A percentile compares a stretch with the other conserved stretches of the same genome.
Evolutionary conservation across 1,139 yeast genomes (phyloP).

Genomic region (Candida pseudocylindracea): DNA sequence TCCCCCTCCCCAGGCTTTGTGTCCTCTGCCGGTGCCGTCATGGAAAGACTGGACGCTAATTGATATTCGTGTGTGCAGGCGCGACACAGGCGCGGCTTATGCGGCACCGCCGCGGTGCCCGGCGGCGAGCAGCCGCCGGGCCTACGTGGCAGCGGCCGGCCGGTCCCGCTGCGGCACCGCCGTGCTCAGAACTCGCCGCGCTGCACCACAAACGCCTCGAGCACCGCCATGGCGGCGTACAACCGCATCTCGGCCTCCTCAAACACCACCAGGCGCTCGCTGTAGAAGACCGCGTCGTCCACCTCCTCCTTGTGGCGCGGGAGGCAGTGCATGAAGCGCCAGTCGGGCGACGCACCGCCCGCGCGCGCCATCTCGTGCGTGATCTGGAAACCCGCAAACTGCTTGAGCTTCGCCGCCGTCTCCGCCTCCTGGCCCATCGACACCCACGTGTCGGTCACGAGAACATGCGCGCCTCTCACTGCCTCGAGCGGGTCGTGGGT

Average conservation of each 20-base stretch:
- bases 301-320: conserved; percentile 95
- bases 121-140: too few relatives aligned
- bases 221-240: conserved; percentile 87
- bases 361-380: conserved; percentile 34
- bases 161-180: too few relatives aligned
- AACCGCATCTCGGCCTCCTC: conserved; percentile 91
- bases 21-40: too few relatives aligned
- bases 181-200: conserved; percentile 25
- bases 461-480: conserved; percentile 46
- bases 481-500: conserved; percentile 59
- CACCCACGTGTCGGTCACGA: conserved; percentile 95
- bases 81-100: too few relatives aligned
- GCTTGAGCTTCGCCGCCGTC: conserved; percentile 44
- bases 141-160: too few relatives aligned
- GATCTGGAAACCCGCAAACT: conserved; percentile 75
- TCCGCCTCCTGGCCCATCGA: conserved; percentile 95
- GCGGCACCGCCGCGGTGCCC: too few relatives aligned
- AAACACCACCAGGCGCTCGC: conserved; percentile 68
- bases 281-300: conserved; percentile 75
- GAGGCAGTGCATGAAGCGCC: conserved; percentile 93
- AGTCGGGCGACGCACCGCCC: conserved; percentile 37
- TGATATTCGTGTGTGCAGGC: too few relatives aligned
- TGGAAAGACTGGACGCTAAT: too few relatives aligned
- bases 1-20: too few relatives aligned
- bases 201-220: conserved; percentile 74